Evolutionary conservation across 2,329 filamentous ascomycete genomes (phyloP), one percentile per base, ranked within the genome.

Genomic region (Leptographium radiaticola): DNA sequence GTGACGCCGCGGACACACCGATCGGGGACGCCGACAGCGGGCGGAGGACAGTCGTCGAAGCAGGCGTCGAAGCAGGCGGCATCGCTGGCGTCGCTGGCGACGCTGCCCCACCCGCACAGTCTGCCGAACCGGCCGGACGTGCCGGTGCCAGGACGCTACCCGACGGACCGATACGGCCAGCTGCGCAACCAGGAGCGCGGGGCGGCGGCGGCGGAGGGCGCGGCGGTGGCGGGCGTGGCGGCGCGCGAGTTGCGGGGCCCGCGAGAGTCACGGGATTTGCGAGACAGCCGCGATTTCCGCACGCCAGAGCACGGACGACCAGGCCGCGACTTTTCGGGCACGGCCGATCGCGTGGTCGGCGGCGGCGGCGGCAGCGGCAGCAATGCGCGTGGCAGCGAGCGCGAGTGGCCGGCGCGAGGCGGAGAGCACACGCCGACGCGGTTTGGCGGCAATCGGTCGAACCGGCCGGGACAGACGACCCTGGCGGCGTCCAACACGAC

Each of bases 291-390:
- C 16, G 72, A 72, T 25, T 56, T 61, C 56, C 61, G 63, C 9
- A 55, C 64, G 13, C 63, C 68, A 10, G 75, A 78, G 10, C 62
- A 67, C 31, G 69, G 73, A 15, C 65, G 66, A 53, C 70, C 54
- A 18, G 15, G 53, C 11, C 53, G 73, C 30, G 75, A 77, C 33
- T 66, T 66, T 18, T 59, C 63, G 38, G 55, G 60, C 12, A 56
- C 64, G 16, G 15, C 31, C 5, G 48, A 49, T 15, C n/a, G 45
- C 33, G 33, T n/a, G 7, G 38, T 18, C 20, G 49, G 47, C 18
- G 13, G 8, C 1, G 30, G 45, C 1, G 30, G 45, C n/a, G 75
- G 77, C 20, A 69, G 75, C 25, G 72, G 55, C 18, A 52, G 58
- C 50, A 18, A 64, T n/a, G 61, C 64, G 36, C 68, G 70, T 25